Base-by-base conservation (phyloP, 2,329 filamentous ascomycete species). In the Penicillium italicum region DNA sequence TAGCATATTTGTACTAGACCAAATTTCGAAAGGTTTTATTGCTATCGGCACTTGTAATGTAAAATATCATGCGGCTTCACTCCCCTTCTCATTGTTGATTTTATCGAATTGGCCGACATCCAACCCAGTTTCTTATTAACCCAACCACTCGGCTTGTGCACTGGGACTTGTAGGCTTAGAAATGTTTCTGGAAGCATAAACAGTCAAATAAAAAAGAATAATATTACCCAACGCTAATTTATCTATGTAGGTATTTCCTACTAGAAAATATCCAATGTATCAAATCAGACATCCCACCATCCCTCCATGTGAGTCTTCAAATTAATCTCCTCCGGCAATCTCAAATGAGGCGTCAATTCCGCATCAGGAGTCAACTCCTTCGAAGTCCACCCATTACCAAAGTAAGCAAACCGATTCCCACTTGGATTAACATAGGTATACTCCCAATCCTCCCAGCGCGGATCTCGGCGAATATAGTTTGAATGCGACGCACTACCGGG, bases 331-430 rank as follows among this genome's bases (percentile, higher is more conserved):
- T 77, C 77, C 0, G 82, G 81, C 30, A 79, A 63, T 60, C 75
- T 81, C 53, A 91, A 69, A 76, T 90, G 89, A 10, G 80, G 75
- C 11, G 85, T 87, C 67, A 88, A 75, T 62, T 89, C 85, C 4
- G 77, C 75, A n/a, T 74, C 74, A 6, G 76, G 73, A 34, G 83
- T 79, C 20, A 74, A 61, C 69, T 90, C 87, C 58, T 80, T 81
- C 51, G 64, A 75, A 3, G 85, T 88, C 73, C 82, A 84, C 0
- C 87, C 88, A 65, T 86, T 87, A 0, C 88, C 87, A 62, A 89
- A 83, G 65, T 85, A 90, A 31, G 69, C 67, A 62, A 72, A 70
- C 16, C 74, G 64, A 64, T 82, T 82, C 8, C 71, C 74, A 57
- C 69, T 72, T 0, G 68, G 67, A 40, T 75, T 73, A 36, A 74